These are phyloP conservation scores for Martiniozyma asiatica DNA, from an alignment of 1,139 yeast species.

Conservation along the genomic window DNA sequence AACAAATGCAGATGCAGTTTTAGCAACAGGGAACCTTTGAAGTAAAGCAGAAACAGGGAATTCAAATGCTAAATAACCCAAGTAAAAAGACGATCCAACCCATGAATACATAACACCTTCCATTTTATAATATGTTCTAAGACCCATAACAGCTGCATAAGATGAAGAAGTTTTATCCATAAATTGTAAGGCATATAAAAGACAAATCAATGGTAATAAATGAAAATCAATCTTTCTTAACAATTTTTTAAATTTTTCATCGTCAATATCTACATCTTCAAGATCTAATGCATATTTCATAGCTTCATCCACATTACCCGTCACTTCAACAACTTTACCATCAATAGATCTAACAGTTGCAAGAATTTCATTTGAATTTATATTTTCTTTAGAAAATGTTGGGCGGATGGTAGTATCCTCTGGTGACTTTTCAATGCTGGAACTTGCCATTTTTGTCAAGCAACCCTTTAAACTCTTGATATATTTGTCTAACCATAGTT, in stretches of 20 bases:
- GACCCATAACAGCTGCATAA: conserved; percentile 49
- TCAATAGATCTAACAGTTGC: conserved; percentile 23
- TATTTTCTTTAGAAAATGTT: conserved; percentile 1
- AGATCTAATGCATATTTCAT: conserved; percentile 19
- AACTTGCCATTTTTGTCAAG: too few species aligned
- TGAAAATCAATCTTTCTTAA: conserved; percentile 42
- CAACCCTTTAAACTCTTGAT: too few species aligned
- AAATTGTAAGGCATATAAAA: conserved; percentile 45
- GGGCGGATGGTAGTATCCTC: conserved; percentile 3
- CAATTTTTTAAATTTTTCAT: conserved; percentile 24
- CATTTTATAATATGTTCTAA: conserved; percentile 34
- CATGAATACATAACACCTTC: conserved; percentile 40
- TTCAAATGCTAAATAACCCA: conserved; percentile 39
- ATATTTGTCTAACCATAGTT: too few species aligned
- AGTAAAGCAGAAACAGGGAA: conserved; percentile 32
- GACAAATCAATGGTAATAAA: conserved; percentile 43
- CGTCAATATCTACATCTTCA: conserved; percentile 14
- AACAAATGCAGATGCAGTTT: conserved; percentile 26
- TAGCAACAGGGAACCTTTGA: conserved; percentile 34
- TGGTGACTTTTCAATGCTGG: too few species aligned
- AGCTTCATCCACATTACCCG: conserved; percentile 17
- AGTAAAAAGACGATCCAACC: conserved; percentile 45
- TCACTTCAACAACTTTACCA: conserved; percentile 24
- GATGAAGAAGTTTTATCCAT: conserved; percentile 55
- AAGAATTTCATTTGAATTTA: background rate